These are phyloP conservation scores for Dictyostelium intermedium DNA, from an alignment of 78 protist genomes.

Conservation along the genomic window DNA sequence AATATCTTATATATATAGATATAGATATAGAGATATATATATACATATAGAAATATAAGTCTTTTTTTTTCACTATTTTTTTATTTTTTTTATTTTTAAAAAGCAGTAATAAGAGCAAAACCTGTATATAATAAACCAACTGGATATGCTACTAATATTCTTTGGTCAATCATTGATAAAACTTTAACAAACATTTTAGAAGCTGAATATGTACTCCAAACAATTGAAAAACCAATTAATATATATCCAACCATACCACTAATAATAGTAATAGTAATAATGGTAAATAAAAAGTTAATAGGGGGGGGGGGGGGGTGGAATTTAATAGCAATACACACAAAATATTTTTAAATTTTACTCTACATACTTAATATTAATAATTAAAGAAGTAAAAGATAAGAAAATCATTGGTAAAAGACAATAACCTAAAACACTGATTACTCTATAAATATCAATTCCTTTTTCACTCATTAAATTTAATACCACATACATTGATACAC, in stretches of 20 bases:
- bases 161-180: slow-evolving; percentile 83
- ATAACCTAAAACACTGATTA: slow-evolving; percentile 91
- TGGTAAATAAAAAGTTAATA: too few species aligned
- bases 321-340: too few species aligned
- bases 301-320: too few species aligned
- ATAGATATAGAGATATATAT: too few species aligned
- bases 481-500: slow-evolving; percentile 86
- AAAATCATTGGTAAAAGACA: slow-evolving; percentile 94
- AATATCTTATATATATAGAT: too few species aligned
- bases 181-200: slow-evolving; percentile 87
- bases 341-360: background rate
- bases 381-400: slow-evolving; percentile 81
- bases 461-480: slow-evolving; percentile 81
- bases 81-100: slow-evolving; percentile 67
- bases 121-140: slow-evolving; percentile 89
- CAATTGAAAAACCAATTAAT: slow-evolving; percentile 56
- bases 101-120: slow-evolving; percentile 92
- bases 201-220: slow-evolving; percentile 91
- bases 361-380: slow-evolving; percentile 61
- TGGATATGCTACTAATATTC: slow-evolving; percentile 90
- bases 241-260: slow-evolving; percentile 75
- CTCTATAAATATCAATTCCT: slow-evolving; percentile 72
- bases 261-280: background rate
- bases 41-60: too few species aligned
- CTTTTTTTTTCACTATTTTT: background rate